Base-by-base conservation (phyloP, 441 rosid genomes). In the Croton laevigatus region DNA sequence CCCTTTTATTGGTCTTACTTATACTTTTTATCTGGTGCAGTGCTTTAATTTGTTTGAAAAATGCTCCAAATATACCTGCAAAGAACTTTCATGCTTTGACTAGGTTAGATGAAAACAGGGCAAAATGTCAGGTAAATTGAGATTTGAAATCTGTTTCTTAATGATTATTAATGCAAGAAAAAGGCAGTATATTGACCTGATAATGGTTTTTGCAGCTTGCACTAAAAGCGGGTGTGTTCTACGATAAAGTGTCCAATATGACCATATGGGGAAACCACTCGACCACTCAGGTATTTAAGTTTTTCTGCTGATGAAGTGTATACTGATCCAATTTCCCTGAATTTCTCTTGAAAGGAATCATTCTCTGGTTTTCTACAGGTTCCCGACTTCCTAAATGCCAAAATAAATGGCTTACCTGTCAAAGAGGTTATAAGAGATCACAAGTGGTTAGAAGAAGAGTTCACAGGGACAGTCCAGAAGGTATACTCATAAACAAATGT, bases 251-350 rank as follows among this genome's bases (percentile, higher is more conserved):
- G 66, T 92, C 97, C 44, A 91, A 92, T 65, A 59, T 90, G 94
- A 89, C 99, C 77, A 94, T 94, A 44, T 94, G 99, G 97, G 99
- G 99, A 73, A 94, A 94, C 75, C 99, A 94, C 86, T 94, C 99
- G 6, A 94, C 97, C 19, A 94, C 99, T 75, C 99, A 94, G 99
- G 97, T 94, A 52, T 65, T 44, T 37, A 59, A 48, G 11, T 48
- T 55, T 61, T 66, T 52, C 23, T 44, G 36, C 49, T 53, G 8
- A 40, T 40, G 8, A 7, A 36, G 42, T 32, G 48, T 14, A 16
- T 38, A 12, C 12, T 17, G 17, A 22, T 70, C 68, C 8, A 51
- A 40, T 44, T 73, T 65, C 9, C 16, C 16, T 13, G 22, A 66
- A 65, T 3, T 42, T 73, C 6, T 65, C 59, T 64, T 62, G 11